Conservation (phyloP, 306 rosid genomes). For the Fragaria vesca region DNA sequence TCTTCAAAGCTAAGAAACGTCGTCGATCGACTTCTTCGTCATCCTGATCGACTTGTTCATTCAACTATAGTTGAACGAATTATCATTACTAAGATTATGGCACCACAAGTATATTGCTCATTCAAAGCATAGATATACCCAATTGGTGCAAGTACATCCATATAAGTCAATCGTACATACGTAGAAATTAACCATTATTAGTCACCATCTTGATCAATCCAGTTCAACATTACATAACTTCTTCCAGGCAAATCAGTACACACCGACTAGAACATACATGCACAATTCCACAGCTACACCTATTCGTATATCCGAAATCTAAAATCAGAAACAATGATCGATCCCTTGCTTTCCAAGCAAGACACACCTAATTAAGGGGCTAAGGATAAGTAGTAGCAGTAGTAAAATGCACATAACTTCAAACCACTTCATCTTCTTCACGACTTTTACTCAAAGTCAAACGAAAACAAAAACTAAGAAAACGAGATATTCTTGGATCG, state of each 20-base stretch:
- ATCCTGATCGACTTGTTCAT: neutral
- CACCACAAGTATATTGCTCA: neutral
- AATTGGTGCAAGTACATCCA: neutral
- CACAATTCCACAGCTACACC: neutral
- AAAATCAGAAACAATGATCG: neutral
- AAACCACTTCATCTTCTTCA: conserved; percentile 6
- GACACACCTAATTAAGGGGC: neutral
- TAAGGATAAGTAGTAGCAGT: neutral
- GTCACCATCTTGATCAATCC: neutral
- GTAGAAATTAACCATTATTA: neutral
- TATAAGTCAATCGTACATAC: neutral
- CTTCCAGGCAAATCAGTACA: neutral
- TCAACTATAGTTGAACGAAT: neutral
- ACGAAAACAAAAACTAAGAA: neutral
- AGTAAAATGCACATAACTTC: conserved; percentile 7
- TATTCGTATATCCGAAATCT: neutral
- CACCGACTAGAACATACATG: neutral
- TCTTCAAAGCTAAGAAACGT: neutral
- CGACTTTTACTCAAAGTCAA: conserved; percentile 25
- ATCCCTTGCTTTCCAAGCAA: conserved; percentile 5
- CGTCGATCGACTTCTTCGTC: neutral
- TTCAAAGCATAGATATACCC: neutral
- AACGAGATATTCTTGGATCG: neutral
- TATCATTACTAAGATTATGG: neutral
- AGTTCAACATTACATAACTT: neutral